Evolutionary conservation across 345 rosid species (phyloP), one percentile per base, ranked within the genome.

Genomic region (Aurinia saxatilis): DNA sequence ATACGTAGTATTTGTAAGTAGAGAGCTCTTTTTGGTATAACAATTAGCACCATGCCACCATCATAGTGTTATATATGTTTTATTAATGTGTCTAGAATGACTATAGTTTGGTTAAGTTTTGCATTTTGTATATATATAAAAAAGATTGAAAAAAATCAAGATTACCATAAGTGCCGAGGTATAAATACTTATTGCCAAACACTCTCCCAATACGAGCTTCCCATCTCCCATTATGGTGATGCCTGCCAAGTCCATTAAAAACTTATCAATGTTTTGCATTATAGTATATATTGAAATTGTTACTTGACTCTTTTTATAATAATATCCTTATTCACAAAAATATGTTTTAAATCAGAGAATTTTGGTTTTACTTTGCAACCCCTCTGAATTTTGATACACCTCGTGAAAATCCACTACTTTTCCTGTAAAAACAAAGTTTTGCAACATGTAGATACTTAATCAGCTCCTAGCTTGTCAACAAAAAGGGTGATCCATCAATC

Each of bases 321-420:
- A n/a, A n/a, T n/a, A n/a, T n/a, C n/a, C n/a, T n/a, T n/a, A n/a
- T n/a, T n/a, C n/a, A n/a, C n/a, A n/a, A n/a, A n/a, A n/a, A n/a
- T n/a, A 49, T 44, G 25, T 40, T 41, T 23, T 6, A 4, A 50
- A 14, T 33, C 13, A 59, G 12, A 4, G 29, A 14, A 44, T 12
- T 7, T 9, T 0, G 10, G 0, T 25, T 60, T 60, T 82, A 92
- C 98, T 95, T 89, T 37, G 98, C 98, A 3, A 92, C 95, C 12
- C 97, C 98, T 81, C 98, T 80, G 48, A 79, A 92, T 62, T 92
- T 92, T 5, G 98, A 92, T 13, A 86, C 97, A 11, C 98, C 95
- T 5, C 97, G 96, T 35, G 98, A 89, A 48, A 92, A 92, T 19
- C 98, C 98, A 71, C 93, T 92, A 58, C 97, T 89, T 67, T 89